A percentile compares a stretch with the other conserved stretches of the same genome.
These are phyloP conservation scores for Cryptomeria japonica DNA, from an alignment of 75 land plant genomes.

Conservation along the genomic window DNA sequence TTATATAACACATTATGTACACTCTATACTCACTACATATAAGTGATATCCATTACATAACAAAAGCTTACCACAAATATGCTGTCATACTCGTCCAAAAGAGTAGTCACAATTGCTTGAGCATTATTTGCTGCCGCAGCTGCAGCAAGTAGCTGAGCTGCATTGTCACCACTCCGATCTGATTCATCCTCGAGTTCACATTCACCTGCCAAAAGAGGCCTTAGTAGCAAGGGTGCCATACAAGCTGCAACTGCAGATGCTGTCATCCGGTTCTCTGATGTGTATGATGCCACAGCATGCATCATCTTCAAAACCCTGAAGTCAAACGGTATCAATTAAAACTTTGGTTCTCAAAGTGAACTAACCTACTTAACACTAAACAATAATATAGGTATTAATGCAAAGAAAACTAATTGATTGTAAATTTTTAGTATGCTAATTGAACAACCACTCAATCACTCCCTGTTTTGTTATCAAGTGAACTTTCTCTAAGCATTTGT, in stretches of 20 bases:
- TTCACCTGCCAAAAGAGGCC: slow-evolving; percentile 97
- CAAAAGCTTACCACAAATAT: slow-evolving; percentile 77
- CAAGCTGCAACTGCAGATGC: slow-evolving; percentile 98
- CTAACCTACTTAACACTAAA: not conserved
- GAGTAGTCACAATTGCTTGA: slow-evolving; percentile 82
- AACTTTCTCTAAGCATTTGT: not conserved
- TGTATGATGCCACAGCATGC: slow-evolving; percentile 77
- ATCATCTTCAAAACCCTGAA: slow-evolving; percentile 93
- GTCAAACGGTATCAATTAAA: not conserved
- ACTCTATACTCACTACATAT: not conserved
- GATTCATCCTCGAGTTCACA: slow-evolving; percentile 93
- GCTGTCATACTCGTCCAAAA: slow-evolving; percentile 85
- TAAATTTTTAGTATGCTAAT: not conserved
- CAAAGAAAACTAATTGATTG: not conserved
- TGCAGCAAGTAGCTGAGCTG: slow-evolving; percentile 93
- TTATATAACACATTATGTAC: not conserved
- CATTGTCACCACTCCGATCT: slow-evolving; percentile 85
- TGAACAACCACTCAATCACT: not conserved
- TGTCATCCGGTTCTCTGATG: slow-evolving; percentile 88
- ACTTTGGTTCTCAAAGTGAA: not conserved
- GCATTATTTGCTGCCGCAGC: slow-evolving; percentile 99
- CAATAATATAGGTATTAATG: not conserved
- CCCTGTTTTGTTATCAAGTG: not conserved
- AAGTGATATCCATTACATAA: not conserved
- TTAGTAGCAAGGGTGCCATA: slow-evolving; percentile 96